These are phyloP conservation scores for Thielaviopsis musarum DNA, from an alignment of 2,329 filamentous ascomycete species.

Conservation along the genomic window DNA sequence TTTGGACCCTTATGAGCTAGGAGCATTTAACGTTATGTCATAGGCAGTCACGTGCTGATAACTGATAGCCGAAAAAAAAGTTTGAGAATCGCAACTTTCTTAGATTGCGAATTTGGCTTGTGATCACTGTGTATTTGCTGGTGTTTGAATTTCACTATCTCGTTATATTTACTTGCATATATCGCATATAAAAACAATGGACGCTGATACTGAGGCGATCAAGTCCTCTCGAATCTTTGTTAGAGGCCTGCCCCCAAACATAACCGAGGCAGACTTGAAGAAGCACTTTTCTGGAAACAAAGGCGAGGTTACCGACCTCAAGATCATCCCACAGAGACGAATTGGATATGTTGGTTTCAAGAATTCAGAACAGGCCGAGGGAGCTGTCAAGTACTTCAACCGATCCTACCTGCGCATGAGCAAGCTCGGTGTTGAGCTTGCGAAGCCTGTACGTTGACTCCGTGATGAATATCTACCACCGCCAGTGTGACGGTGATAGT, in stretches of 20 bases:
- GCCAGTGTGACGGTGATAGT: background rate
- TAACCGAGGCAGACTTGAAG: slow-evolving; percentile 70
- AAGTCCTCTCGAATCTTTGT: slow-evolving; percentile 58
- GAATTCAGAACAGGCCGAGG: slow-evolving; percentile 58
- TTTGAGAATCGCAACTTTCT: slow-evolving; percentile 1
- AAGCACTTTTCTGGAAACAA: slow-evolving; percentile 69
- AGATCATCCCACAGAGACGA: slow-evolving; percentile 73
- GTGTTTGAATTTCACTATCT: slow-evolving; percentile 7
- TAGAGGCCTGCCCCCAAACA: slow-evolving; percentile 68
- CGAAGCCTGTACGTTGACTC: slow-evolving; percentile 48
- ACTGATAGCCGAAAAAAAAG: slow-evolving; percentile 12
- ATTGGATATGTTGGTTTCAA: slow-evolving; percentile 96
- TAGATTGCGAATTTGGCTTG: background rate
- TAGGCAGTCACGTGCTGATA: slow-evolving; percentile 13
- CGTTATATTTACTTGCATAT: background rate
- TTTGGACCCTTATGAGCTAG: background rate
- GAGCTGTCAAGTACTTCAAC: slow-evolving; percentile 90
- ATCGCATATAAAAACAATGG: background rate
- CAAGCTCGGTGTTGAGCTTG: slow-evolving; percentile 77
- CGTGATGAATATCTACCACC: background rate
- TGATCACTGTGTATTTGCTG: background rate
- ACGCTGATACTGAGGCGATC: slow-evolving; percentile 19
- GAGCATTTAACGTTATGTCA: background rate
- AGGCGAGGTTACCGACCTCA: slow-evolving; percentile 71
- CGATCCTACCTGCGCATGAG: slow-evolving; percentile 91